Evolutionary conservation across 441 rosid species (phyloP).

Genomic region (Euphorbia schlechtendalii): DNA sequence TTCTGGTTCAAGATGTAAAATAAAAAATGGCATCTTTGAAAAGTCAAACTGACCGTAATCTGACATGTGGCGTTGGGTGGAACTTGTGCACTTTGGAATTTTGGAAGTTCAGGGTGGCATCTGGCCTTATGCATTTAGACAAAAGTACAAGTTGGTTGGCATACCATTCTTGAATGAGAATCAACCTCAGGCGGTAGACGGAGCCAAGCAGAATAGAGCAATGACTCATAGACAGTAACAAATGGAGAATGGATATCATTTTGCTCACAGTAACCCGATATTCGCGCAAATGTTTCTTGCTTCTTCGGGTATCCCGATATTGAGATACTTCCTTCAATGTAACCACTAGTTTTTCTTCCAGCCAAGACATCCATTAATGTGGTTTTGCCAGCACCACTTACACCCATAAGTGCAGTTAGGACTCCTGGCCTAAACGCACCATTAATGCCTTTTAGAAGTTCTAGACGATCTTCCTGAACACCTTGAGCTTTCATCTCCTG

Average conservation of each 20-base stretch:
- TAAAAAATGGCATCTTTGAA: too few species aligned
- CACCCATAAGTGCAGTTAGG: constrained; percentile 63
- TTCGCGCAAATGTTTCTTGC: constrained; percentile 68
- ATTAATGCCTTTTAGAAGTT: constrained; percentile 51
- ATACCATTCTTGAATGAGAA: constrained; percentile 43
- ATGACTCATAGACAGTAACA: constrained; percentile 60
- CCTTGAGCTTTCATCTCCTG: constrained; percentile 68
- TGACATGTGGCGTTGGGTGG: too few species aligned
- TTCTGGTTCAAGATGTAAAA: too few species aligned
- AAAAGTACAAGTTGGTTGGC: too few species aligned
- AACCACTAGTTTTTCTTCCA: constrained; percentile 74
- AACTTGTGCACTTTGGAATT: too few species aligned
- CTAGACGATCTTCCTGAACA: constrained; percentile 39
- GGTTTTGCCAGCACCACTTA: constrained; percentile 76
- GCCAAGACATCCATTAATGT: constrained; percentile 72
- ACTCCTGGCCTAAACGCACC: constrained; percentile 73
- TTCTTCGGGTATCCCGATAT: constrained; percentile 62
- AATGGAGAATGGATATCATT: constrained; percentile 66
- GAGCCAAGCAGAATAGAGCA: constrained; percentile 68
- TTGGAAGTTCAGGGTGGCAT: too few species aligned
- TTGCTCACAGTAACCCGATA: constrained; percentile 72
- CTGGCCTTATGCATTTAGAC: too few species aligned
- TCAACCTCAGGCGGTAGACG: constrained; percentile 47
- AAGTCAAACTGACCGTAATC: too few species aligned
- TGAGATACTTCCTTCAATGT: constrained; percentile 43